Evolutionary conservation across 2,329 filamentous ascomycete species (phyloP), one percentile per base, ranked within the genome.

Genomic region (Botrytis squamosa): DNA sequence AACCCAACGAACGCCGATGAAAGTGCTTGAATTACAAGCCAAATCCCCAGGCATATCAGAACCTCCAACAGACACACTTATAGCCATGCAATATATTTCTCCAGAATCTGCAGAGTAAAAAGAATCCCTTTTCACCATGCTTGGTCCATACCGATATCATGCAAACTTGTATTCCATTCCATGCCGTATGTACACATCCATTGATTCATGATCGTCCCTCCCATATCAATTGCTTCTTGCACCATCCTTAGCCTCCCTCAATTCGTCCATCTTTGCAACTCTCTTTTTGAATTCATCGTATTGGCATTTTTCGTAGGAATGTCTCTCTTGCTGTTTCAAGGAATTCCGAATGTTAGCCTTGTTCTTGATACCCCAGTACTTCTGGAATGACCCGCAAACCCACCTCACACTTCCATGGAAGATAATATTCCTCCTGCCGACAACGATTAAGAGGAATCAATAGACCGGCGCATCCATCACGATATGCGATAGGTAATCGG

Each of bases 281-380:
- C 96, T 91, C 88, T 95, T 94, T 90, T 97, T 97, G 88, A 99
- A 99, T 84, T 98, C 96, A 77, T 93, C 93, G 85, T 99, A 99
- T 82, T 99, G 96, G 89, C 96, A 99, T 84, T 98, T 98, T 84
- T 99, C 96, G 88, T 99, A 99, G 81, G 91, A 92, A 85, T 99
- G 96, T 86, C 96, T 89, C 88, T 99, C 96, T 83, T 94, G 91
- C 96, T 98, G n/a, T 68, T 57, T 68, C 25, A 57, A 22, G 1
- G 10, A 67, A 68, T 68, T n/a, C 65, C 63, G 52, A 65, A 25
- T 40, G 65, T 79, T 70, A 79, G 76, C 75, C 62, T 64, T 60
- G 59, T 66, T 38, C 36, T 42, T 22, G 25, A 33, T 22, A 29
- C 16, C 4, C 25, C 65, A 40, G 25, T 38, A 33, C 14, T 12